Evolutionary conservation across 78 protist species (phyloP).

Genomic region (Emiliania huxleyi): DNA sequence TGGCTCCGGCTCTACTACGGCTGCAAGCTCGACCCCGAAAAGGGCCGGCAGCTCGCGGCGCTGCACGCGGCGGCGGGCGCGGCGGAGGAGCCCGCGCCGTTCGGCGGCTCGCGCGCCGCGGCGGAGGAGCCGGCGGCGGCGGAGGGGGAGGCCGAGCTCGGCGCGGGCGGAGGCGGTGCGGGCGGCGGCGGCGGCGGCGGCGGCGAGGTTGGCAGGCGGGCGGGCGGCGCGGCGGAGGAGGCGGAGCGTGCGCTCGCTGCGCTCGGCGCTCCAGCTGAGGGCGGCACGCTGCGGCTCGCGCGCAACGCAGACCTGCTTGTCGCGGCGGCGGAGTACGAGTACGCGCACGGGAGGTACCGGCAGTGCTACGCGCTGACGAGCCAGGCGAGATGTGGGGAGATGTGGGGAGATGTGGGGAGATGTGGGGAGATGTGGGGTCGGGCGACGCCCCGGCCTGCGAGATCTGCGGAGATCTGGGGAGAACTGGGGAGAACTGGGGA

Average conservation of each 20-base stretch:
- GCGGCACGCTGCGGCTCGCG: neutral
- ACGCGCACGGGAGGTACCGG: neutral
- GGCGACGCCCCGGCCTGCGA: too few relatives aligned
- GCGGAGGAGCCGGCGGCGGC: neutral
- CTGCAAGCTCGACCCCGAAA: neutral
- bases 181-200: too few relatives aligned
- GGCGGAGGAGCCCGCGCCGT: neutral
- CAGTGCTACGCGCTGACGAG: neutral
- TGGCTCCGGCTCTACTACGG: neutral
- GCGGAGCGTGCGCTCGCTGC: neutral
- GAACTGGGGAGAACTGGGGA: neutral
- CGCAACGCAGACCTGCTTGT: neutral
- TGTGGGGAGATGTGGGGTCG: neutral
- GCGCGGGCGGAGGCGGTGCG: too few relatives aligned
- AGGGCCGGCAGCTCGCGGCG: neutral
- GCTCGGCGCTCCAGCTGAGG: neutral
- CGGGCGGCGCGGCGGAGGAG: neutral
- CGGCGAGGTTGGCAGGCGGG: too few relatives aligned
- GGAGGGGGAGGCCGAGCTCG: neutral
- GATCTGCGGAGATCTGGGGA: neutral
- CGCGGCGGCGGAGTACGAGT: constrained; percentile 1
- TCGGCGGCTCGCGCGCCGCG: neutral
- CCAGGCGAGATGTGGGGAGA: neutral
- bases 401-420: neutral
- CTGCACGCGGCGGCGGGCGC: neutral